Conservation (phyloP, 208 protist species). For the Wallacemonas sp. region DNA sequence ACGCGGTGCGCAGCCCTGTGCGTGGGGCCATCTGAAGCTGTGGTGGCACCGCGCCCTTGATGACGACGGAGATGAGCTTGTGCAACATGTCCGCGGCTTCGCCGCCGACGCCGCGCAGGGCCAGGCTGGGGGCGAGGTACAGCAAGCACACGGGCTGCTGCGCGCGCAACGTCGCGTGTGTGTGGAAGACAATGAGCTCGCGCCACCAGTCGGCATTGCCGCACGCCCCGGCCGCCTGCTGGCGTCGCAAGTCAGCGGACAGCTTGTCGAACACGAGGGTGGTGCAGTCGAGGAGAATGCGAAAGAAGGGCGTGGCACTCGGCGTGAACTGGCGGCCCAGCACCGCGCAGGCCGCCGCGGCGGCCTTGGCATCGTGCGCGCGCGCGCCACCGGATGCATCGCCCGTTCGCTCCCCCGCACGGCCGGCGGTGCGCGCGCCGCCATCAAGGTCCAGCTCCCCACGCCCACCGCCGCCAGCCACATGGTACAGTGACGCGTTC, state of each 20-base stretch:
- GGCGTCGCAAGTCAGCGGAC: conserved; percentile 54
- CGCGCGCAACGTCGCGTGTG: conserved; percentile 41
- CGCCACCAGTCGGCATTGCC: conserved; percentile 80
- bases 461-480: neutral
- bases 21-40: conserved; percentile 13
- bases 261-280: conserved; percentile 58
- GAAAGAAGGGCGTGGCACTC: conserved; percentile 35
- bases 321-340: conserved; percentile 10
- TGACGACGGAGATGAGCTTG: conserved; percentile 69
- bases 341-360: neutral
- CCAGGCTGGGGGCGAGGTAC: conserved; percentile 72
- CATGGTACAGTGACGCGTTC: neutral
- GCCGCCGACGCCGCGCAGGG: conserved; percentile 55
- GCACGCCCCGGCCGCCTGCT: conserved; percentile 62
- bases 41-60: conserved; percentile 61
- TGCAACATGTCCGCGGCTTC: conserved; percentile 70
- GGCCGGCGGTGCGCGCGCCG: too few species aligned
- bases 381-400: too few species aligned
- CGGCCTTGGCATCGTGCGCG: neutral
- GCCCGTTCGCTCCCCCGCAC: too few species aligned
- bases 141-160: conserved; percentile 59
- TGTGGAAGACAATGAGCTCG: conserved; percentile 62
- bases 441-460: too few species aligned
- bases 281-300: conserved; percentile 57
- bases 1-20: neutral